Base-by-base conservation (phyloP, 495 filamentous ascomycete genomes). In the Hypoxylon lienhwacheense region DNA sequence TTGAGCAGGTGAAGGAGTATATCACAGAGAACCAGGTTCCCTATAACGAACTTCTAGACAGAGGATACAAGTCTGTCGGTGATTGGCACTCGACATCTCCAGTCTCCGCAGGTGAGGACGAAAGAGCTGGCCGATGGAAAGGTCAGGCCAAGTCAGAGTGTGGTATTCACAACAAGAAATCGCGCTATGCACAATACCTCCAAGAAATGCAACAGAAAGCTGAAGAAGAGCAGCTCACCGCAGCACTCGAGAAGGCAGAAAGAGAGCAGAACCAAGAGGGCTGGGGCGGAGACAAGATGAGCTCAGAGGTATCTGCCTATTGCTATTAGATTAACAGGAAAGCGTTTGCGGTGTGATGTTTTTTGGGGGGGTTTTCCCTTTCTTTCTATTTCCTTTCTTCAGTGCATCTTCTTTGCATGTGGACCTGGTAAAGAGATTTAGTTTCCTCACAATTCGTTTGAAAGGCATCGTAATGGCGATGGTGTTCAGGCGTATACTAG, bases 31-130 rank as follows among this genome's bases (percentile, higher is more conserved):
- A 96, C 74, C 66, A 93, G 48, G 89, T 98, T 3, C 95, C 93
- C 1, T 97, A 96, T 79, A 98, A 98, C 66, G 85, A 80, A 47
- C 79, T 98, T 7, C 78, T 98, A 3, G 88, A 97, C 74, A 77
- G 75, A 46, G 91, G 95, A 11, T 98, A 98, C 81, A 97, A 97
- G 81, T 93, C 88, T 55, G 78, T 98, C 54, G 93, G 93, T 55
- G 93, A 98, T 72, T 97, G 92, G 88, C 93, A 98, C 76, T 93
- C 88, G 26, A 98, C 93, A 31, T 86, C 85, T 60, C 92, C 93
- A 4, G 88, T 97, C 47, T 83, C 81, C 46, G 89, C 88, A 45
- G 88, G 87, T 47, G 93, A 97, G 72, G 93, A 97, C 66, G 93
- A 98, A 81, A 84, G 93, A n/a, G 86, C 95, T 8, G 93, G 93